Evolutionary conservation across 352 stramenopile genomes (phyloP).

Genomic region (Phytophthora sp.): DNA sequence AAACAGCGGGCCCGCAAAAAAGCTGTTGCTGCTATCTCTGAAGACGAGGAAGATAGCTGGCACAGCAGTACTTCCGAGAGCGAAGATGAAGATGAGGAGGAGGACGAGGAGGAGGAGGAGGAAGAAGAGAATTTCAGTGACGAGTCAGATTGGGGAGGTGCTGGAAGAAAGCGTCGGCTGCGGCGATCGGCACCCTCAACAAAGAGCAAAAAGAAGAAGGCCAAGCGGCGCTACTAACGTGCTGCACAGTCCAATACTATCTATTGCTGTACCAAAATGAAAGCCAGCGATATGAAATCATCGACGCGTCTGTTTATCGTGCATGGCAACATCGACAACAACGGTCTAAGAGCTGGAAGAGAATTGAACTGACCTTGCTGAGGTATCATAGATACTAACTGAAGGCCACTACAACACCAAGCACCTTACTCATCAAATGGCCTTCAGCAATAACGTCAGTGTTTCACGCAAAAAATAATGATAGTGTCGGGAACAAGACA

Average conservation of each 20-base stretch:
- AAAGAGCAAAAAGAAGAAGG: constrained; percentile 36
- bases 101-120: constrained; percentile 65
- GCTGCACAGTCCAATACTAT: not conserved
- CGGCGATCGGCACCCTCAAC: constrained; percentile 20
- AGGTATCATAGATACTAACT: too few relatives aligned
- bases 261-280: constrained; percentile 8
- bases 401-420: not conserved
- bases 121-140: constrained; percentile 59
- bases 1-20: constrained; percentile 41
- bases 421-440: too few relatives aligned
- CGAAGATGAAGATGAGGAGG: constrained; percentile 63
- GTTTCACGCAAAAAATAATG: too few relatives aligned
- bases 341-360: too few relatives aligned
- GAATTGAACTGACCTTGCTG: too few relatives aligned
- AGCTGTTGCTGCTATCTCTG: constrained; percentile 26
- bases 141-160: constrained; percentile 49
- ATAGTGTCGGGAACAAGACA: constrained; percentile 26
- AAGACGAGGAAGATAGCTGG: constrained; percentile 62
- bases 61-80: constrained; percentile 51
- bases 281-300: not conserved
- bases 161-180: constrained; percentile 36
- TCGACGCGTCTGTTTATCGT: not conserved
- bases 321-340: too few relatives aligned
- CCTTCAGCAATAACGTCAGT: too few relatives aligned
- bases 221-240: constrained; percentile 35